phyloP scores from a whole-genome alignment of 2,329 filamentous ascomycete genomes.

The Nemania sp. region DNA sequence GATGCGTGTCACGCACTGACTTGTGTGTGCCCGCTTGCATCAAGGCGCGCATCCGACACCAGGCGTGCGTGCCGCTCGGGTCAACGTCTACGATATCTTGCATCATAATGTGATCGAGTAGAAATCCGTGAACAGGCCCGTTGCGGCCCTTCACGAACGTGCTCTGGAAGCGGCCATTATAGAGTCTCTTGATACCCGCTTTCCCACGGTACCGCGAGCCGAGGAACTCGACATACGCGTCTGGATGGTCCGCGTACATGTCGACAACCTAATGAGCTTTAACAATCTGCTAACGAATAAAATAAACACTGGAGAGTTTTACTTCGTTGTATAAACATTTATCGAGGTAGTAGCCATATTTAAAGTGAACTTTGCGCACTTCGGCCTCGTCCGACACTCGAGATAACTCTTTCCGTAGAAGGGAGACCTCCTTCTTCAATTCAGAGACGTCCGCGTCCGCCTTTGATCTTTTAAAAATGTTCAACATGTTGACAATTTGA shows the following conservation, averaged over 20 bases:
- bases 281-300: background rate
- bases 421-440: conserved; percentile 43
- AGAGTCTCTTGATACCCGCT: conserved; percentile 54
- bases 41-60: conserved; percentile 56
- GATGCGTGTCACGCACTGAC: conserved; percentile 52
- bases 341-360: conserved; percentile 62
- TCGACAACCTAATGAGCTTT: conserved; percentile 44
- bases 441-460: conserved; percentile 44
- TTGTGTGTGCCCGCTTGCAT: conserved; percentile 56
- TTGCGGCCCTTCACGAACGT: conserved; percentile 57
- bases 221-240: conserved; percentile 59
- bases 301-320: background rate
- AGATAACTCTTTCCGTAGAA: conserved; percentile 42
- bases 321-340: conserved; percentile 62
- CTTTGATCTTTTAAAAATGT: conserved; percentile 8
- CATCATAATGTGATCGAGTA: conserved; percentile 61
- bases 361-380: conserved; percentile 58
- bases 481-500: background rate
- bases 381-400: conserved; percentile 53
- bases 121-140: conserved; percentile 57
- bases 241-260: conserved; percentile 56
- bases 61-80: conserved; percentile 49
- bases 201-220: conserved; percentile 57
- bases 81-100: conserved; percentile 59
- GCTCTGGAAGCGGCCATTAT: conserved; percentile 54